Percentiles rank a stretch among this genome's conserved stretches.
These are phyloP conservation scores for Amanita jacksonii DNA, from an alignment of 768 basidiomycete genomes.

Conservation along the genomic window DNA sequence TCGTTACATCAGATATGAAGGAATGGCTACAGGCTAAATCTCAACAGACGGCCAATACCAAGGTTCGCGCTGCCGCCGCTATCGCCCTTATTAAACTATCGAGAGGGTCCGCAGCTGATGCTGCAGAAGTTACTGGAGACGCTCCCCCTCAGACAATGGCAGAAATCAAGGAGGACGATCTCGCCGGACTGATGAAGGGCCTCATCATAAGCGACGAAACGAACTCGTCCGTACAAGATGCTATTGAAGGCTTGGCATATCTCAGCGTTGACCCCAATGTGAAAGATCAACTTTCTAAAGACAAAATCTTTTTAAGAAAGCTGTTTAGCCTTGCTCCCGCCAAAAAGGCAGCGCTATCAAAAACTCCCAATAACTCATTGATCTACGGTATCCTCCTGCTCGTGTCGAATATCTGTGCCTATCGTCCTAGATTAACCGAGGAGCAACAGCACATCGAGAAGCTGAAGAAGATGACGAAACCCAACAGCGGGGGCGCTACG, in stretches of 20 bases:
- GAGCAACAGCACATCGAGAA: constrained; percentile 81
- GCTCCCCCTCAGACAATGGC: constrained; percentile 5
- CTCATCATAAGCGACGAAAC: constrained; percentile 36
- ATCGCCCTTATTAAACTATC: constrained; percentile 75
- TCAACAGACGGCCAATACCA: constrained; percentile 32
- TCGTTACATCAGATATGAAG: constrained; percentile 45
- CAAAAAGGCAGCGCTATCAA: constrained; percentile 25
- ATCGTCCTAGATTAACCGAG: constrained; percentile 60
- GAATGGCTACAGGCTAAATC: constrained; percentile 63
- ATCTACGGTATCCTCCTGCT: constrained; percentile 75
- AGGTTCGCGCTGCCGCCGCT: constrained; percentile 51
- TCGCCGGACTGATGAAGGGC: constrained; percentile 47
- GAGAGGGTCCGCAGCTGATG: constrained; percentile 42
- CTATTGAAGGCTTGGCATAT: constrained; percentile 82
- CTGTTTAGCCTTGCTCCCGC: constrained; percentile 51
- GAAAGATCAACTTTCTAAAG: constrained; percentile 52
- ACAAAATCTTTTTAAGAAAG: constrained; percentile 41
- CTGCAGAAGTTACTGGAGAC: constrained; percentile 20
- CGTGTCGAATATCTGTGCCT: constrained; percentile 63
- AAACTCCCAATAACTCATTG: constrained; percentile 37
- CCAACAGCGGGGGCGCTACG: constrained; percentile 18
- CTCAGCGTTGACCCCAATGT: constrained; percentile 54
- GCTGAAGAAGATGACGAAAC: constrained; percentile 64
- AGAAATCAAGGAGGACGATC: constrained; percentile 28
- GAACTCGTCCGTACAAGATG: constrained; percentile 42